Conservation (phyloP, 257 asterid species). For the Marsdenia floribunda region DNA sequence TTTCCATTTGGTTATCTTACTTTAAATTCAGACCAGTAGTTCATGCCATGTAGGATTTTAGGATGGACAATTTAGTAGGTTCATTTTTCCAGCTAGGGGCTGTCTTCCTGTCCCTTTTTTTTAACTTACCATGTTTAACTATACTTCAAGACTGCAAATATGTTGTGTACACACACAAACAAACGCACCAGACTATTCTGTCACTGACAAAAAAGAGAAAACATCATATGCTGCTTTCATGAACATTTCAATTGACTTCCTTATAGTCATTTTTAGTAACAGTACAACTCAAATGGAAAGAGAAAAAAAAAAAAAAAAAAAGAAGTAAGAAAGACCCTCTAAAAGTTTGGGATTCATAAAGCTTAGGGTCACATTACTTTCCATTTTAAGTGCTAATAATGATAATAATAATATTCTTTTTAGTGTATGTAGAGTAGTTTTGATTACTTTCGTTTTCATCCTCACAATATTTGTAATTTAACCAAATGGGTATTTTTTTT, state of each 20-base stretch:
- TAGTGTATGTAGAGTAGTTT: no score
- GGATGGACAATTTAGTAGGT: slow-evolving; percentile 17
- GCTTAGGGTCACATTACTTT: not conserved
- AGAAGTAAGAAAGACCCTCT: not conserved
- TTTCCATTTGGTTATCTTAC: slow-evolving; percentile 22
- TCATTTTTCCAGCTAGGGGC: slow-evolving; percentile 23
- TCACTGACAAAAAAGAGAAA: no score
- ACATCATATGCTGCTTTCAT: not conserved
- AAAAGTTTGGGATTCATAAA: not conserved
- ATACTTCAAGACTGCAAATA: not conserved
- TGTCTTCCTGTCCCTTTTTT: slow-evolving; percentile 10
- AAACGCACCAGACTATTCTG: not conserved
- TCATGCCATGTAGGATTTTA: slow-evolving; percentile 21
- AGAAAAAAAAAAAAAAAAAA: not conserved
- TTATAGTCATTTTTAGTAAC: not conserved
- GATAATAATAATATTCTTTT: no score
- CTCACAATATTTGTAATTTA: not conserved
- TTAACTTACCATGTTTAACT: not conserved
- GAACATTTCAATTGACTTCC: not conserved
- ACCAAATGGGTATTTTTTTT: not conserved
- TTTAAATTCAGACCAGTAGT: slow-evolving; percentile 41
- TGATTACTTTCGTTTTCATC: not conserved
- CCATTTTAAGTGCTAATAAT: not conserved
- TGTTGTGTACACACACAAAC: not conserved
- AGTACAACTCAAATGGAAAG: not conserved